Percentiles rank a stretch among this genome's conserved stretches.
Evolutionary conservation across 2,329 filamentous ascomycete species (phyloP).

Genomic region (Fusarium subtropicale): DNA sequence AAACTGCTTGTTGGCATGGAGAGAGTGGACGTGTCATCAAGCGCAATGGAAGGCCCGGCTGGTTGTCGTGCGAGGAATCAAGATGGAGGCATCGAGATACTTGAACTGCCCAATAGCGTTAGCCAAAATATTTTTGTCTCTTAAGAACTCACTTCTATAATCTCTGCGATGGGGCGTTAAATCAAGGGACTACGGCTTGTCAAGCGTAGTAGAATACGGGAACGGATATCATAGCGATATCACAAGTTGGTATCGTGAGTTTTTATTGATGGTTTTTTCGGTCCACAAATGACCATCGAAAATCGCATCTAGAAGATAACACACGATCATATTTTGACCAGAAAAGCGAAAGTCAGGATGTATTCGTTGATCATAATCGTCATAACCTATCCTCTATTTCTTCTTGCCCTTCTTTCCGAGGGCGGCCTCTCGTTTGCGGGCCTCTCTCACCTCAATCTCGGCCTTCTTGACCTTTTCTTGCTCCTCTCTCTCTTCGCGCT

Average conservation of each 20-base stretch:
- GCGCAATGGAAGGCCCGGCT: background rate
- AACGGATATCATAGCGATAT: background rate
- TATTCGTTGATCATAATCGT: conserved; percentile 11
- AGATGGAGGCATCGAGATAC: background rate
- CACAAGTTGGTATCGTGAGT: background rate
- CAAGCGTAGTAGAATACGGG: background rate
- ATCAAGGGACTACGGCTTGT: background rate
- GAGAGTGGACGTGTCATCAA: background rate
- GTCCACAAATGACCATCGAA: background rate
- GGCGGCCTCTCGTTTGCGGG: conserved; percentile 64
- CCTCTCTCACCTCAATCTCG: conserved; percentile 67
- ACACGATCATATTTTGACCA: background rate
- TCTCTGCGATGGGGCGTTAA: background rate
- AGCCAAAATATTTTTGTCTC: background rate
- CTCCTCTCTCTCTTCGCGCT: conserved; percentile 68
- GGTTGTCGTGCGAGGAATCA: no score
- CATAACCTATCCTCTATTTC: conserved; percentile 48
- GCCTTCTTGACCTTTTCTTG: conserved; percentile 60
- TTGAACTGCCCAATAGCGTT: background rate
- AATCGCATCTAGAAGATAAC: background rate
- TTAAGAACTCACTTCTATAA: background rate
- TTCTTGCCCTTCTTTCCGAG: conserved; percentile 63
- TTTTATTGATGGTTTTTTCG: background rate
- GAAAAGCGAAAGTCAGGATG: background rate
- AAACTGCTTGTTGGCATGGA: background rate